Percentiles rank a stretch among this genome's conserved stretches.
Evolutionary conservation across 495 filamentous ascomycete genomes (phyloP).

Genomic region (Cercophora sp.): DNA sequence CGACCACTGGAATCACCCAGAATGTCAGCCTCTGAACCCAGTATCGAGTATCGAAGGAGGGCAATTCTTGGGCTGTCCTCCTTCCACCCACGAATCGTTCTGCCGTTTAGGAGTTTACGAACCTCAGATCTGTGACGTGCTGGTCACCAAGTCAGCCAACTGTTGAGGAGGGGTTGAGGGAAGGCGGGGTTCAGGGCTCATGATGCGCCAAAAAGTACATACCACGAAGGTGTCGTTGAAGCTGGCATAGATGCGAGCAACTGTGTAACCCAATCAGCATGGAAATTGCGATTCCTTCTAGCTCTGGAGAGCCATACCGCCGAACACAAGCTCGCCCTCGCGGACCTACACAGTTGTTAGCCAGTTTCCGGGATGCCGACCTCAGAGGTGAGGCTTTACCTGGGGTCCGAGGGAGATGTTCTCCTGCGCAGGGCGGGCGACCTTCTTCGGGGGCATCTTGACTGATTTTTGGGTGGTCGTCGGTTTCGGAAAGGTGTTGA

Average conservation of each 20-base stretch:
- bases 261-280: too few species aligned
- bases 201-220: neutral
- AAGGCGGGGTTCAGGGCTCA: conserved; percentile 20
- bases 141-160: neutral
- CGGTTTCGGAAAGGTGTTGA: too few species aligned
- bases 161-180: too few species aligned
- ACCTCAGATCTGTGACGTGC: conserved; percentile 98
- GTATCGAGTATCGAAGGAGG: conserved; percentile 5
- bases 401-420: conserved; percentile 98
- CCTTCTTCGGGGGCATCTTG: conserved; percentile 84
- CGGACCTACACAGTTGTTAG: conserved; percentile 13
- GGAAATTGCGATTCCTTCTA: too few species aligned
- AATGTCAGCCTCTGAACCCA: conserved; percentile 55
- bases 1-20: conserved; percentile 81
- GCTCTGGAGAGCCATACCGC: too few species aligned
- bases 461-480: too few species aligned
- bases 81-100: neutral
- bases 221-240: conserved; percentile 81
- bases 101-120: conserved; percentile 49
- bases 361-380: too few species aligned
- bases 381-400: too few species aligned
- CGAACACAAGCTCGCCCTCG: conserved; percentile 91
- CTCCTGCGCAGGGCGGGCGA: conserved; percentile 72
- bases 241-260: conserved; percentile 97
- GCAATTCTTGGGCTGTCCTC: neutral